phyloP scores from a whole-genome alignment of 1,284 basidiomycete species.

The Megacollybia platyphylla region DNA sequence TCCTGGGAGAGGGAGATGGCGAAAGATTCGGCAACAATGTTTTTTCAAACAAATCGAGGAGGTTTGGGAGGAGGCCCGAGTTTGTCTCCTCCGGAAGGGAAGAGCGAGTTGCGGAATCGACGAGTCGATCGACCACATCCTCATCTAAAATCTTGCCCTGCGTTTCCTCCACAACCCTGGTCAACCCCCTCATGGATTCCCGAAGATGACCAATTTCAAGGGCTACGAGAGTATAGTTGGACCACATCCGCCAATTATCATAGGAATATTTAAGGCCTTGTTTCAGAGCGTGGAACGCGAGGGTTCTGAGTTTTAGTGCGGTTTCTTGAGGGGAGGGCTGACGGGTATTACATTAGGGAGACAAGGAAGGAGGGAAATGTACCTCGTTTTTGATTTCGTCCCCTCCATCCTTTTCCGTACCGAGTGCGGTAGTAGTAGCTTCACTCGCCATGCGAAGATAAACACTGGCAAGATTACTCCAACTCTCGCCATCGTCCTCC shows the following conservation, averaged over 20 bases:
- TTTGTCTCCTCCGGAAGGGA: constrained; percentile 19
- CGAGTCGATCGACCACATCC: constrained; percentile 77
- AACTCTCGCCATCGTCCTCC: constrained; percentile 94
- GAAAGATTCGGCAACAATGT: constrained; percentile 71
- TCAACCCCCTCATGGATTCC: constrained; percentile 79
- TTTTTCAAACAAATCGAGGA: constrained; percentile 62
- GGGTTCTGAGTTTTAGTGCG: constrained; percentile 59
- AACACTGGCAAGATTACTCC: constrained; percentile 95
- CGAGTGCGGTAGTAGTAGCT: constrained; percentile 9
- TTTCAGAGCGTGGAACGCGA: constrained; percentile 91
- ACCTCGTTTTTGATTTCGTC: constrained; percentile 14
- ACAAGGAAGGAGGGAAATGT: constrained; percentile 3
- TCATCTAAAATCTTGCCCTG: constrained; percentile 65
- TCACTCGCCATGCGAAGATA: constrained; percentile 71
- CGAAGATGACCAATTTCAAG: constrained; percentile 88
- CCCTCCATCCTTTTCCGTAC: constrained; percentile 15
- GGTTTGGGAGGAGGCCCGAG: constrained; percentile 42
- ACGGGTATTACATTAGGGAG: constrained; percentile 3
- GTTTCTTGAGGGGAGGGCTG: neutral
- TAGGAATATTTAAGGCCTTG: constrained; percentile 78
- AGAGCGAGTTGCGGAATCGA: constrained; percentile 71
- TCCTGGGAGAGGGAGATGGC: constrained; percentile 38
- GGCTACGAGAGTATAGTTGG: constrained; percentile 92
- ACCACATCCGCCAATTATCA: constrained; percentile 97
- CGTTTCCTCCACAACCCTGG: constrained; percentile 75